A percentile compares a stretch with the other conserved stretches of the same genome.
These are phyloP conservation scores for Nicotiana rustica DNA, from an alignment of 305 asterid species.

Conservation along the genomic window DNA sequence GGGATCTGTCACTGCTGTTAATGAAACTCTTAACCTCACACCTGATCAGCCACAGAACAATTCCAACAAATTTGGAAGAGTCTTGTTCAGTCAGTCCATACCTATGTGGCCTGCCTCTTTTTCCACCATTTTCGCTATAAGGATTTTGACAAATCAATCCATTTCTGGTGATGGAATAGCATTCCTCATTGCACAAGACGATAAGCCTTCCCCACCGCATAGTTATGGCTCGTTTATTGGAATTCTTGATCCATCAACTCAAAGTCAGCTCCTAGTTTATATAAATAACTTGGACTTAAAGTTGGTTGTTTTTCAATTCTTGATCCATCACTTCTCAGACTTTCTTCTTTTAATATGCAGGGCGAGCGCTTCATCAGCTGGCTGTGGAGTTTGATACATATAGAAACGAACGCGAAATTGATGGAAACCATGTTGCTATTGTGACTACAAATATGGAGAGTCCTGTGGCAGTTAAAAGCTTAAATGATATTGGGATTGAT, in stretches of 20 bases:
- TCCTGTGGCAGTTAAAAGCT: constrained; percentile 58
- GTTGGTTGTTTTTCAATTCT: neutral
- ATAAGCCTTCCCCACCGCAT: constrained; percentile 61
- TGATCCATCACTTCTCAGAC: neutral
- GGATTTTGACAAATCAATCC: constrained; percentile 44
- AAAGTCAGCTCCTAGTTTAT: constrained; percentile 43
- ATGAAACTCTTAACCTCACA: constrained; percentile 57
- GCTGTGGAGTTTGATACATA: constrained; percentile 67
- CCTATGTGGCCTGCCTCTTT: constrained; percentile 67
- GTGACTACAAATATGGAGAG: constrained; percentile 54
- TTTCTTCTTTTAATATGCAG: constrained; percentile 38
- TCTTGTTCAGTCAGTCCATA: constrained; percentile 55
- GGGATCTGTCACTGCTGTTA: constrained; percentile 59
- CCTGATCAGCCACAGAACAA: constrained; percentile 43
- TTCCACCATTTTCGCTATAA: constrained; percentile 58
- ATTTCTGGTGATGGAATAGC: constrained; percentile 63
- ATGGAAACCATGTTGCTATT: constrained; percentile 60
- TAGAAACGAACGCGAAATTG: constrained; percentile 61
- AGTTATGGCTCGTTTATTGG: constrained; percentile 72
- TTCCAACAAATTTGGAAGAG: constrained; percentile 58
- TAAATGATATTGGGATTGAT: constrained; percentile 51
- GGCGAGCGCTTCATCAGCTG: constrained; percentile 53
- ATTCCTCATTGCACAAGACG: constrained; percentile 61
- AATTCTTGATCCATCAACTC: constrained; percentile 69
- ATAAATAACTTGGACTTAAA: neutral